These are phyloP conservation scores for Parastagonospora avenae DNA, from an alignment of 2,329 filamentous ascomycete species.

Conservation along the genomic window DNA sequence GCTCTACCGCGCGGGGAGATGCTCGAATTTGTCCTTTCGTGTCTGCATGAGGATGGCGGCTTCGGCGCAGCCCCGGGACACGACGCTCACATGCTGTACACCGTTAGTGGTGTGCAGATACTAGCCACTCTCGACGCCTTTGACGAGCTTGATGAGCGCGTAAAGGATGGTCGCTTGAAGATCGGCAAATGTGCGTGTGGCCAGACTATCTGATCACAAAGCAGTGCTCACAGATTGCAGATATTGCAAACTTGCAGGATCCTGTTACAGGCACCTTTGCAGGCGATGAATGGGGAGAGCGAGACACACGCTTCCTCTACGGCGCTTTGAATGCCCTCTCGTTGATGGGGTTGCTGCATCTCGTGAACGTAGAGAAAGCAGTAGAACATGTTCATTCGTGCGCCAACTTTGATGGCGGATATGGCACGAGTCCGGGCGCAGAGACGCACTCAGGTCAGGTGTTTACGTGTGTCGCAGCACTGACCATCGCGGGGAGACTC, in stretches of 20 bases:
- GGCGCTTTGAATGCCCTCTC: constrained; percentile 88
- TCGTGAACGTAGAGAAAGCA: constrained; percentile 80
- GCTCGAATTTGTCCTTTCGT: constrained; percentile 94
- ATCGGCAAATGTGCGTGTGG: constrained; percentile 76
- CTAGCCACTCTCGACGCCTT: constrained; percentile 85
- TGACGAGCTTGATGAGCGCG: constrained; percentile 75
- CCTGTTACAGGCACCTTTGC: constrained; percentile 81
- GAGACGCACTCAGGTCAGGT: constrained; percentile 96
- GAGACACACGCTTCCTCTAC: constrained; percentile 93
- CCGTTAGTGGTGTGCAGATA: constrained; percentile 92
- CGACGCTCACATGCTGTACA: constrained; percentile 95
- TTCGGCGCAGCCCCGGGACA: constrained; percentile 94
- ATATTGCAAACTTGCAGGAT: constrained; percentile 83
- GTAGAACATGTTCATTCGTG: constrained; percentile 80
- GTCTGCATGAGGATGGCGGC: constrained; percentile 84
- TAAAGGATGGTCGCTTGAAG: constrained; percentile 69
- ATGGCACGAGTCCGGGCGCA: constrained; percentile 84
- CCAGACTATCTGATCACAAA: constrained; percentile 2
- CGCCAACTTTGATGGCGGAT: constrained; percentile 92
- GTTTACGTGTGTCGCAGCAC: constrained; percentile 87
- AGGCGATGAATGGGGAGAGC: constrained; percentile 95
- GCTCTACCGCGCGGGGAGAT: constrained; percentile 80
- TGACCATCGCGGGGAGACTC: constrained; percentile 80
- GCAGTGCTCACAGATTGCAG: constrained; percentile 51
- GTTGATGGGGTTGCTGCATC: constrained; percentile 72